A percentile compares a stretch with the other conserved stretches of the same genome.
phyloP scores from a whole-genome alignment of 768 basidiomycete genomes.

The Collybia mongolica region DNA sequence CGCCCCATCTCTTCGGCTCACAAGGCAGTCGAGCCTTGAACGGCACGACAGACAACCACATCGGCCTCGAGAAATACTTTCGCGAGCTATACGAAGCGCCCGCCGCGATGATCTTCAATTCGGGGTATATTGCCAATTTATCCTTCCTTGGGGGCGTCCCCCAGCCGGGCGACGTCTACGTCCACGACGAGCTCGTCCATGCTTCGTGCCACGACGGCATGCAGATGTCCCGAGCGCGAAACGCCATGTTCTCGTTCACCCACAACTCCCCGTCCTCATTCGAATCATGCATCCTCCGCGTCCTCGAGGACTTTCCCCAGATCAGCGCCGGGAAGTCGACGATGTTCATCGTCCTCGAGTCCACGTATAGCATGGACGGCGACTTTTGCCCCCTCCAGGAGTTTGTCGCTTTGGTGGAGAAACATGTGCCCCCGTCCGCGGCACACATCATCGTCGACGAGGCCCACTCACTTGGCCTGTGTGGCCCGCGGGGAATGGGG shows the following conservation, averaged over 20 bases:
- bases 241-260: slow-evolving; percentile 30
- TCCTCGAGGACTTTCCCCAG: slow-evolving; percentile 20
- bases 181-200: slow-evolving; percentile 55
- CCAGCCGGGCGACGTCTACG: slow-evolving; percentile 40
- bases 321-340: slow-evolving; percentile 22
- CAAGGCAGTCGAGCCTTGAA: slow-evolving; percentile 45
- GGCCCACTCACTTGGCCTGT: slow-evolving; percentile 57
- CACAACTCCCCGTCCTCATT: slow-evolving; percentile 46
- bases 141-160: slow-evolving; percentile 46
- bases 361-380: slow-evolving; percentile 63
- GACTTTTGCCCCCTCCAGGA: slow-evolving; percentile 46
- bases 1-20: slow-evolving; percentile 37
- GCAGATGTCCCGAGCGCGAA: slow-evolving; percentile 30
- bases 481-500: slow-evolving; percentile 47
- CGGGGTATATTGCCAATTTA: slow-evolving; percentile 54
- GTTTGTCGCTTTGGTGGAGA: slow-evolving; percentile 37
- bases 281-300: slow-evolving; percentile 21
- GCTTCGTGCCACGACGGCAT: slow-evolving; percentile 52
- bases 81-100: slow-evolving; percentile 33
- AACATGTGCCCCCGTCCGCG: slow-evolving; percentile 30
- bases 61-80: slow-evolving; percentile 39
- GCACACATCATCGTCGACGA: slow-evolving; percentile 54
- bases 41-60: slow-evolving; percentile 34
- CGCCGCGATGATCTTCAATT: slow-evolving; percentile 48
- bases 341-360: slow-evolving; percentile 52